Evolutionary conservation across 371 early-diverging fungal species (phyloP).

Genomic region (Mucor saturninus): DNA sequence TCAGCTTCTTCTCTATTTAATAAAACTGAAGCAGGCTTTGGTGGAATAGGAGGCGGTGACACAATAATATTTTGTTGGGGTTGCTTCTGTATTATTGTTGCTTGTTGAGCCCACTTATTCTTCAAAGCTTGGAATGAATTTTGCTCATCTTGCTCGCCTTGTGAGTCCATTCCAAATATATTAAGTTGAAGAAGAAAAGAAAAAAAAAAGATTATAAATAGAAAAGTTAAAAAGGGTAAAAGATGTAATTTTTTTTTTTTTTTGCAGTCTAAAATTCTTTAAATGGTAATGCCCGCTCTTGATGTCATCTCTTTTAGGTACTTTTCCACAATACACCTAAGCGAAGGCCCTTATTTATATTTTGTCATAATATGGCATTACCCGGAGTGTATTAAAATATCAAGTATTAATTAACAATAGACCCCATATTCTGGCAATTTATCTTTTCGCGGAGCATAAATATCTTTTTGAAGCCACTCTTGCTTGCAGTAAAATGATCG

Average conservation of each 20-base stretch:
- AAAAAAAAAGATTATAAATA: neutral
- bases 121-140: conserved; percentile 30
- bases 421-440: too few species aligned
- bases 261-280: neutral
- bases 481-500: too few species aligned
- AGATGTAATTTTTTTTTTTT: neutral
- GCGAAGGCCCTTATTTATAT: too few species aligned
- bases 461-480: too few species aligned
- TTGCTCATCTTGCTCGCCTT: conserved; percentile 18
- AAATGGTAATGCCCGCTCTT: conserved; percentile 3
- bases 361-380: too few species aligned
- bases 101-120: conserved; percentile 30
- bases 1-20: conserved; percentile 1
- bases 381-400: too few species aligned
- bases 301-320: conserved; percentile 1
- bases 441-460: too few species aligned
- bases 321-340: neutral
- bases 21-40: conserved; percentile 23
- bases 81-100: neutral
- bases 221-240: neutral
- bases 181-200: neutral
- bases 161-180: neutral
- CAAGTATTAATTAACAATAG: too few species aligned
- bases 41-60: conserved; percentile 32
- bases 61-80: neutral